phyloP scores from a whole-genome alignment of 2,329 filamentous ascomycete genomes.

The Pyrenophora teres region DNA sequence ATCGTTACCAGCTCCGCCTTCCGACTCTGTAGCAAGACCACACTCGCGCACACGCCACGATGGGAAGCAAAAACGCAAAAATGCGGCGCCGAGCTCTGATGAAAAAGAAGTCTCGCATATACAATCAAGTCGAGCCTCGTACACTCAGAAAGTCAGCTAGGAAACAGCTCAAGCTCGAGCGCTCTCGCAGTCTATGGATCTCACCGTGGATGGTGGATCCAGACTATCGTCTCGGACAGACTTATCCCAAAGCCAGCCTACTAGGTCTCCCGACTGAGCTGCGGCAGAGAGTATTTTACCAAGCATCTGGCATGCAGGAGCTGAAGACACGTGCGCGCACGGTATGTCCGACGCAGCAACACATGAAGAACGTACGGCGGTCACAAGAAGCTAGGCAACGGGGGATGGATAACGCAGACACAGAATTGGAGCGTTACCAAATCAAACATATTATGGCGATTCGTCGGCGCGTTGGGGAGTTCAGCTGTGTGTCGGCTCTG shows the following conservation, averaged over 20 bases:
- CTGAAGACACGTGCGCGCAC: not conserved
- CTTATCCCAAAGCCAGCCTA: conserved; percentile 10
- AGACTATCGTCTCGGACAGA: not conserved
- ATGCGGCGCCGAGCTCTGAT: not conserved
- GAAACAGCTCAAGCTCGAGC: conserved; percentile 1
- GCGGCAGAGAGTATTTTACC: conserved; percentile 17
- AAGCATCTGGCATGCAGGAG: not conserved
- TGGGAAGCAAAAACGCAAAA: not conserved
- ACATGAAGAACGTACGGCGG: not conserved
- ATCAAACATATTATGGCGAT: not conserved
- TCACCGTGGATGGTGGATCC: conserved; percentile 12
- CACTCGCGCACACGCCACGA: not conserved
- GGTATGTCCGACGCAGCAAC: too few relatives aligned
- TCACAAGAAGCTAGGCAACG: not conserved
- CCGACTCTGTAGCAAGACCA: too few relatives aligned
- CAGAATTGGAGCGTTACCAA: not conserved
- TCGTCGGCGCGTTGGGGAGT: conserved; percentile 1
- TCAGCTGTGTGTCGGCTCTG: conserved; percentile 12
- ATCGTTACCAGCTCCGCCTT: not conserved
- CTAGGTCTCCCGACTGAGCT: conserved; percentile 22
- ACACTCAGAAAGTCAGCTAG: conserved; percentile 6
- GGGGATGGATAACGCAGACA: too few relatives aligned
- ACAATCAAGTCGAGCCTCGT: not conserved
- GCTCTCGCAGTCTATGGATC: conserved; percentile 2
- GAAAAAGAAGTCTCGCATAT: not conserved